Evolutionary conservation across 2,329 filamentous ascomycete genomes (phyloP).

Genomic region (Neocucurbitaria cava): DNA sequence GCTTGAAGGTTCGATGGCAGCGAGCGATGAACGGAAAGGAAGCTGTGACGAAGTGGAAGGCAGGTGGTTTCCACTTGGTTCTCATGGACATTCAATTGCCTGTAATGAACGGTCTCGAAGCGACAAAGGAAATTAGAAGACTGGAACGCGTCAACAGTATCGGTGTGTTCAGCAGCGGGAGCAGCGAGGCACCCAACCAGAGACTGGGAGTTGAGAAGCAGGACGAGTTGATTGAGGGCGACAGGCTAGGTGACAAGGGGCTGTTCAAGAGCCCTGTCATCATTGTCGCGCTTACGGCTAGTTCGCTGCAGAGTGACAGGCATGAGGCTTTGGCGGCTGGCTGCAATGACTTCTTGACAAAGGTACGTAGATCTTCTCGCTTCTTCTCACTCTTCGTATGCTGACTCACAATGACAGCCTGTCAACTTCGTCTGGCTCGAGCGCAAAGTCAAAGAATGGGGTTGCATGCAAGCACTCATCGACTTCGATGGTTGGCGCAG

Average conservation of each 20-base stretch:
- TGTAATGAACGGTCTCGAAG: constrained; percentile 93
- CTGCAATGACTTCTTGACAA: constrained; percentile 98
- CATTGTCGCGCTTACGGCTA: constrained; percentile 95
- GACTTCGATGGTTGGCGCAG: constrained; percentile 98
- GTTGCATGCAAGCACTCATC: constrained; percentile 98
- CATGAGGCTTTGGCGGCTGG: constrained; percentile 94
- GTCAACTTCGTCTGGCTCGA: constrained; percentile 98
- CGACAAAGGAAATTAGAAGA: constrained; percentile 90
- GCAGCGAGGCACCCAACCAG: constrained; percentile 50
- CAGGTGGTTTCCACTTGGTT: constrained; percentile 92
- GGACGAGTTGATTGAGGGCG: constrained; percentile 62
- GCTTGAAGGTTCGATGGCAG: constrained; percentile 93
- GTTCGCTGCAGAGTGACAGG: constrained; percentile 90
- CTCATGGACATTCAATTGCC: constrained; percentile 99
- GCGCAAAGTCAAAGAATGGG: constrained; percentile 98
- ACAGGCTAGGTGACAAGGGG: constrained; percentile 68
- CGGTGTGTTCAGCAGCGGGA: constrained; percentile 75
- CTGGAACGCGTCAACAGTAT: constrained; percentile 91
- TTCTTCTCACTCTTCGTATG: not conserved
- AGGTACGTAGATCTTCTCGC: constrained; percentile 64
- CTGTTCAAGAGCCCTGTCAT: constrained; percentile 97
- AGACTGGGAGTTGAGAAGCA: constrained; percentile 45
- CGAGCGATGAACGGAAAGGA: constrained; percentile 96
- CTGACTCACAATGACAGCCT: constrained; percentile 64
- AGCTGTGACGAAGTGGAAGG: constrained; percentile 90